phyloP scores from a whole-genome alignment of 75 land plant species.

The Selaginella moellendorffii region DNA sequence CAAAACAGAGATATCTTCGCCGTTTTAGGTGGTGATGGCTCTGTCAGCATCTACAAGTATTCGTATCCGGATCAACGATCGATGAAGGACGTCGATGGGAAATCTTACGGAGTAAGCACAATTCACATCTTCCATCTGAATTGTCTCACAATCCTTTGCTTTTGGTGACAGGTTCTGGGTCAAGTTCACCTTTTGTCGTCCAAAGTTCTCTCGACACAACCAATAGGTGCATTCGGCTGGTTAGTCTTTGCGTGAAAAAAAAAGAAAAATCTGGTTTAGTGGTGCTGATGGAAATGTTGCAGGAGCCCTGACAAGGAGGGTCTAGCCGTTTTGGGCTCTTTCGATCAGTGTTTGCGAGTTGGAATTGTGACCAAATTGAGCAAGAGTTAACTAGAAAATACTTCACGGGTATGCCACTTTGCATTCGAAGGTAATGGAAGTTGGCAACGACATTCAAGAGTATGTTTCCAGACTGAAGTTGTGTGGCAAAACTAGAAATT shows the following conservation, averaged over 20 bases:
- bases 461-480: too few species aligned
- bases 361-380: constrained; percentile 27
- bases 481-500: too few species aligned
- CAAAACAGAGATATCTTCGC: constrained; percentile 34
- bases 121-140: too few species aligned
- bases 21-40: constrained; percentile 35
- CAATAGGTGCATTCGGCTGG: constrained; percentile 28
- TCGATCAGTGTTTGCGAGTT: constrained; percentile 34
- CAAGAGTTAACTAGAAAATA: constrained; percentile 16
- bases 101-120: constrained; percentile 25
- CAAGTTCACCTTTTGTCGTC: constrained; percentile 21
- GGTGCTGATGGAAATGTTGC: too few species aligned
- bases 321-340: constrained; percentile 31
- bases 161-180: constrained; percentile 11
- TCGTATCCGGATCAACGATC: constrained; percentile 27
- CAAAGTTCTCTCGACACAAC: constrained; percentile 23
- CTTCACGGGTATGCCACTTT: too few species aligned
- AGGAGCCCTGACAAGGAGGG: constrained; percentile 36
- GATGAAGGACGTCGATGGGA: constrained; percentile 17
- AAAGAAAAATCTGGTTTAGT: too few species aligned
- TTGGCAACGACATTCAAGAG: too few species aligned
- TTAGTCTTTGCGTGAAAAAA: too few species aligned
- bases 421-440: too few species aligned
- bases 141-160: background rate
- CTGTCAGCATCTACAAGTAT: constrained; percentile 27